Conservation (phyloP, 106 monocot species). For the Dendrobium nobile region DNA sequence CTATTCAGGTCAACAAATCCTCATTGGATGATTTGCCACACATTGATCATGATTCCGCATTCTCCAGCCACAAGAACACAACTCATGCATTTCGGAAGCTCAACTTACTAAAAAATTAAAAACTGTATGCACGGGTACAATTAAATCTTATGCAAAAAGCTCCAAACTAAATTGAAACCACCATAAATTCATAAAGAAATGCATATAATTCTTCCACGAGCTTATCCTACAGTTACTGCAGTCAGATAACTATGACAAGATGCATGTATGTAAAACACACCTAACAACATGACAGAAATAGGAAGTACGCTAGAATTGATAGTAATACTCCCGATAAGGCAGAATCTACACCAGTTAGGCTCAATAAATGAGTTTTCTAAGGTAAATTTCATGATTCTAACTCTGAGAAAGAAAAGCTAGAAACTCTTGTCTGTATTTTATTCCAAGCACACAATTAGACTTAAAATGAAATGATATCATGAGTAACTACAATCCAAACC, state of each 20-base stretch:
- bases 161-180: not conserved
- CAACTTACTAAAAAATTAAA: not conserved
- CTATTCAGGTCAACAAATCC: not conserved
- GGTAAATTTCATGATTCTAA: not conserved
- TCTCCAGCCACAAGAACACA: not conserved
- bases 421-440: not conserved
- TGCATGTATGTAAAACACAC: not conserved
- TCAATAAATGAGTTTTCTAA: not conserved
- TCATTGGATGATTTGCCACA: not conserved
- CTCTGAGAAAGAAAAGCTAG: not conserved
- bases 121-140: not conserved
- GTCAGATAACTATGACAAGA: not conserved
- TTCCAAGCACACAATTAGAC: not conserved
- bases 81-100: not conserved
- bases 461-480: not conserved
- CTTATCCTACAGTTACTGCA: not conserved
- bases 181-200: not conserved
- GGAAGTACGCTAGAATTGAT: not conserved
- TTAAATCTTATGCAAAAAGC: not conserved
- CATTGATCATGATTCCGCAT: not conserved
- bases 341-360: not conserved
- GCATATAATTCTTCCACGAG: not conserved
- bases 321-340: not conserved
- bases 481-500: not conserved
- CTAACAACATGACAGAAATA: constrained; percentile 6